phyloP scores from a whole-genome alignment of 768 basidiomycete species.

The Lactarius psammicola region DNA sequence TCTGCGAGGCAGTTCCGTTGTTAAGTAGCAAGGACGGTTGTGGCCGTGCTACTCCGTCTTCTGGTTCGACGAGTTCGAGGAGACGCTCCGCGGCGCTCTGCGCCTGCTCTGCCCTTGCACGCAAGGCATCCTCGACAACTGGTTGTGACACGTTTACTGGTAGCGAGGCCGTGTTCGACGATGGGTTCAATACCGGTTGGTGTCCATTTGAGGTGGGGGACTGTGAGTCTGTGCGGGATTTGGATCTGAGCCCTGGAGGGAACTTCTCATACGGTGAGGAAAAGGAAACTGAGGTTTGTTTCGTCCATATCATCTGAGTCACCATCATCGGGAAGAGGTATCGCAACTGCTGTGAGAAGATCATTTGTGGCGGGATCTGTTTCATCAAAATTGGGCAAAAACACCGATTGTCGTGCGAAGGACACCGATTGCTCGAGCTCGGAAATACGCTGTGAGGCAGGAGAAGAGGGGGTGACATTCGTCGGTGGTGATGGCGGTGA shows the following conservation, averaged over 20 bases:
- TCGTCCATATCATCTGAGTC: constrained; percentile 62
- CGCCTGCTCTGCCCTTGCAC: constrained; percentile 87
- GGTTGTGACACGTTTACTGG: constrained; percentile 46
- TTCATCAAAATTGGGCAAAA: constrained; percentile 44
- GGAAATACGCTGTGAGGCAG: constrained; percentile 26
- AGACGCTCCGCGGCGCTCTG: constrained; percentile 89
- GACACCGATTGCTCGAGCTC: constrained; percentile 14
- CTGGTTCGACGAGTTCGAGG: constrained; percentile 81
- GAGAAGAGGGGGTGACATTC: constrained; percentile 26
- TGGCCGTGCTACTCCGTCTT: constrained; percentile 45
- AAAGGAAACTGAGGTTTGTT: constrained; percentile 69
- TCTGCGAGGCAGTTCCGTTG: constrained; percentile 40
- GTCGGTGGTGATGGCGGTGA: constrained; percentile 33
- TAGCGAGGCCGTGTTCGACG: constrained; percentile 51
- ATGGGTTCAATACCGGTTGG: constrained; percentile 50
- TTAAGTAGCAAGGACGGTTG: constrained; percentile 23
- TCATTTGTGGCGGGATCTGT: constrained; percentile 41
- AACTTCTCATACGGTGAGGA: constrained; percentile 60
- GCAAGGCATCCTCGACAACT: constrained; percentile 78
- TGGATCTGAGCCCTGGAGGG: constrained; percentile 39
- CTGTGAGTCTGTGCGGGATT: constrained; percentile 45
- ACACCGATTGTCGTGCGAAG: constrained; percentile 29
- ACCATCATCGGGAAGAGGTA: constrained; percentile 72
- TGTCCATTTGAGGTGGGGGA: constrained; percentile 54
- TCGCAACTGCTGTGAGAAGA: constrained; percentile 63